phyloP scores from a whole-genome alignment of 2,329 filamentous ascomycete genomes.

The Nemania serpens region DNA sequence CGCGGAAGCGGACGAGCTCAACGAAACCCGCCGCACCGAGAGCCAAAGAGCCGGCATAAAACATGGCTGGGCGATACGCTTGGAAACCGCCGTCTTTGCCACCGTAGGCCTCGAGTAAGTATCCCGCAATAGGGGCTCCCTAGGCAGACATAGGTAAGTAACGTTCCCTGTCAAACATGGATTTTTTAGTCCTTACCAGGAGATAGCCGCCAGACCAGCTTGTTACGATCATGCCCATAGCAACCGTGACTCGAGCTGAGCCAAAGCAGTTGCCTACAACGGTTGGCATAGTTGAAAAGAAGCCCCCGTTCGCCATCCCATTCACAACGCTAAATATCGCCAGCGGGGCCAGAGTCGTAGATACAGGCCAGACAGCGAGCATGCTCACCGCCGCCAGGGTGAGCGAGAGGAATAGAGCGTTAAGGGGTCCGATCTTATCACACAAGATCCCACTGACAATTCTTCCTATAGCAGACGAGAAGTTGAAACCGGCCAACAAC shows the following conservation, averaged over 20 bases:
- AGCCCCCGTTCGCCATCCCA: slow-evolving; percentile 64
- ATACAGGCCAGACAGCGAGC: slow-evolving; percentile 65
- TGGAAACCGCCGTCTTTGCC: slow-evolving; percentile 50
- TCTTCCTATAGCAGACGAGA: slow-evolving; percentile 62
- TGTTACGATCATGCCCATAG: slow-evolving; percentile 65
- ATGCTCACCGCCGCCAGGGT: slow-evolving; percentile 61
- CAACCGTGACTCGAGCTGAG: slow-evolving; percentile 56
- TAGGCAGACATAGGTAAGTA: slow-evolving; percentile 1
- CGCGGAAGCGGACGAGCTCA: slow-evolving; percentile 48
- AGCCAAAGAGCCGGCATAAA: slow-evolving; percentile 61
- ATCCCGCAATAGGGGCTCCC: slow-evolving; percentile 62
- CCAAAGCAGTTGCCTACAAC: slow-evolving; percentile 65
- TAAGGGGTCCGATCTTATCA: slow-evolving; percentile 60
- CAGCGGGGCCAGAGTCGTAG: slow-evolving; percentile 57
- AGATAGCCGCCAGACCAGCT: slow-evolving; percentile 66
- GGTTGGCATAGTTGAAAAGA: slow-evolving; percentile 68
- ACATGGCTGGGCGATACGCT: slow-evolving; percentile 65
- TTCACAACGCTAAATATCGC: slow-evolving; percentile 63
- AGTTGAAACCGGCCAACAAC: slow-evolving; percentile 65
- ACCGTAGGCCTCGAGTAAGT: slow-evolving; percentile 56
- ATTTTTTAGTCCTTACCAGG: slow-evolving; percentile 46
- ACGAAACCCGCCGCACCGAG: slow-evolving; percentile 51
- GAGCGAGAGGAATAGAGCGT: slow-evolving; percentile 57
- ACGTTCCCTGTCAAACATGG: background rate
- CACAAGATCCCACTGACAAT: slow-evolving; percentile 58